Percentiles rank a stretch among this genome's conserved stretches.
phyloP scores from a whole-genome alignment of 1,284 basidiomycete genomes.

The Vanrija pseudolonga region DNA sequence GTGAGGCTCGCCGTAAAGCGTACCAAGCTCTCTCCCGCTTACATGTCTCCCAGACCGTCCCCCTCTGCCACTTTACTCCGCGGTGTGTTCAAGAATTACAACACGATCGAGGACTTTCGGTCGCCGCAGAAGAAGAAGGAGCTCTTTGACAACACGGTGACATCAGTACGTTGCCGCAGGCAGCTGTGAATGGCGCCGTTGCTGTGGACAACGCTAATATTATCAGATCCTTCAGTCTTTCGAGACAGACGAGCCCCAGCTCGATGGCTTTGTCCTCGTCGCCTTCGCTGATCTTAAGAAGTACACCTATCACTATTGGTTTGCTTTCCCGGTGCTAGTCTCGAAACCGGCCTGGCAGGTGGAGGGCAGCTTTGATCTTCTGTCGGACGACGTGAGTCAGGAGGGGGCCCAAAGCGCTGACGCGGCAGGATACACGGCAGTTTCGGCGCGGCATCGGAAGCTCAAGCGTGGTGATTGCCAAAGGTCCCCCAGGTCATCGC shows the following conservation, averaged over 20 bases:
- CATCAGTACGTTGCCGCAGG: too few relatives aligned
- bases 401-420: not conserved
- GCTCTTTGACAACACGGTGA: slow-evolving; percentile 59
- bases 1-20: too few relatives aligned
- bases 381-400: slow-evolving; percentile 19
- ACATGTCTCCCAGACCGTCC: slow-evolving; percentile 48
- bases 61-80: slow-evolving; percentile 51
- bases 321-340: slow-evolving; percentile 87
- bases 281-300: slow-evolving; percentile 97
- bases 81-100: slow-evolving; percentile 85
- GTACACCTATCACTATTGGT: slow-evolving; percentile 97
- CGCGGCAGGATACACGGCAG: slow-evolving; percentile 32
- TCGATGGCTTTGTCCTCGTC: slow-evolving; percentile 80
- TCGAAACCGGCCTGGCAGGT: slow-evolving; percentile 85
- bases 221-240: slow-evolving; percentile 37
- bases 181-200: too few relatives aligned
- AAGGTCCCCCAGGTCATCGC: slow-evolving; percentile 24
- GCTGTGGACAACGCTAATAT: not conserved
- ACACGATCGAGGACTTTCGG: slow-evolving; percentile 96
- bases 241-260: slow-evolving; percentile 38
- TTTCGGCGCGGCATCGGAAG: slow-evolving; percentile 4
- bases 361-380: slow-evolving; percentile 24
- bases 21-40: not conserved
- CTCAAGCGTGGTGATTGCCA: slow-evolving; percentile 11
- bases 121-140: slow-evolving; percentile 73